Conservation (phyloP, 495 filamentous ascomycete genomes). For the Daldinia bambusicola region DNA sequence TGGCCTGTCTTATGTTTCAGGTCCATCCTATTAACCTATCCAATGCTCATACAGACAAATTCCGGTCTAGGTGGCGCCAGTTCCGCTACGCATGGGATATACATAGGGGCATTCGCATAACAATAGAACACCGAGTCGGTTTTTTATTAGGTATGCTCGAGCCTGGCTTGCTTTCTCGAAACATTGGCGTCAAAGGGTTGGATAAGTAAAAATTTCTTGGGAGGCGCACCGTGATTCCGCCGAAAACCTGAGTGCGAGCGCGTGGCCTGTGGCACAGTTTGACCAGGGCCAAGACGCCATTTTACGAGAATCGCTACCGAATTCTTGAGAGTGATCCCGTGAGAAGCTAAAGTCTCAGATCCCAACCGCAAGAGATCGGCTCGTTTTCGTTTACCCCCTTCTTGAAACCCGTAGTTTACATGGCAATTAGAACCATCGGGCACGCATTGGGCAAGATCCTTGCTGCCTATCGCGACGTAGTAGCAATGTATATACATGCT, state of each 20-base stretch:
- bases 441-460: not conserved
- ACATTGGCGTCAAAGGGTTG: not conserved
- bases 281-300: not conserved
- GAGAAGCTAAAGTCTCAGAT: not conserved
- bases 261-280: slow-evolving; percentile 7
- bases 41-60: not conserved
- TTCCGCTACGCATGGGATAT: not conserved
- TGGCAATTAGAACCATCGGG: not conserved
- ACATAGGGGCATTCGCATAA: too few species aligned
- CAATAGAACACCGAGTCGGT: too few species aligned
- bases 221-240: slow-evolving; percentile 34
- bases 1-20: slow-evolving; percentile 17
- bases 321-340: not conserved
- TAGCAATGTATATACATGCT: too few species aligned
- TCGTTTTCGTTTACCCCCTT: slow-evolving; percentile 4
- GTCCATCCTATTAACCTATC: slow-evolving; percentile 2
- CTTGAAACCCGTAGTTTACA: not conserved
- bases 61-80: not conserved
- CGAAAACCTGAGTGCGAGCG: slow-evolving; percentile 10
- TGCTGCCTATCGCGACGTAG: slow-evolving; percentile 1
- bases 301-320: not conserved
- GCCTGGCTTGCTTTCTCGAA: too few species aligned
- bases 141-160: too few species aligned
- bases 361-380: not conserved
- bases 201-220: not conserved